phyloP scores from a whole-genome alignment of 2,329 filamentous ascomycete genomes.

The Orbilia javanica region DNA sequence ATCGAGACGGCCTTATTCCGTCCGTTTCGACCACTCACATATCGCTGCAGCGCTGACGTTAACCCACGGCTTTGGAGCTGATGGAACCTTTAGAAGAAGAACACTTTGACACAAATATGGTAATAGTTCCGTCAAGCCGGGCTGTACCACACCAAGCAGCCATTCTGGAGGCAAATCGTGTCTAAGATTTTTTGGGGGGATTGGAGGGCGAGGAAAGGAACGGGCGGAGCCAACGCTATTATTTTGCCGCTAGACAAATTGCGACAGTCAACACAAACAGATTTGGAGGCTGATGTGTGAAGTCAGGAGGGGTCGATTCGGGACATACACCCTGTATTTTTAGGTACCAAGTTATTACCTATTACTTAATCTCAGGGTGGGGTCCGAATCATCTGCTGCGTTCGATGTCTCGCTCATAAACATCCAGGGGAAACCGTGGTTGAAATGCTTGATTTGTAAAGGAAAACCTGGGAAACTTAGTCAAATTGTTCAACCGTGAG shows the following conservation, averaged over 20 bases:
- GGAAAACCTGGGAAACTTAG: neutral
- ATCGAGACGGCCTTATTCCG: conserved; percentile 36
- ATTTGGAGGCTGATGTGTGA: neutral
- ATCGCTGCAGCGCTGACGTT: too few species aligned
- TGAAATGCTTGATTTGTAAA: neutral
- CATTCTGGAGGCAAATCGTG: conserved; percentile 1
- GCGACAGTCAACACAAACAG: conserved; percentile 4
- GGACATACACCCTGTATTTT: conserved; percentile 9
- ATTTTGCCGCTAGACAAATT: conserved; percentile 35
- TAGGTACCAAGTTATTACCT: neutral
- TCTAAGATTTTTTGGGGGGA: conserved; percentile 14
- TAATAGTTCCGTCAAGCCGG: conserved; percentile 39
- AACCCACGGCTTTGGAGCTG: neutral
- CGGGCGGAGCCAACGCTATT: conserved; percentile 35
- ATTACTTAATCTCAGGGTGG: neutral
- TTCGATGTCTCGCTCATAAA: neutral
- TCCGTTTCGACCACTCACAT: conserved; percentile 7
- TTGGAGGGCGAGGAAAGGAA: neutral
- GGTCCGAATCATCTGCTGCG: neutral
- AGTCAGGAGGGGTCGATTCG: neutral
- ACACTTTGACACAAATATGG: conserved; percentile 6
- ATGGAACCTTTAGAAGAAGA: neutral
- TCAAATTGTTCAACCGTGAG: neutral
- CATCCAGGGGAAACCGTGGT: neutral
- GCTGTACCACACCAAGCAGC: neutral